Base-by-base conservation (phyloP, 345 rosid species). In the Ceriops decandra region DNA sequence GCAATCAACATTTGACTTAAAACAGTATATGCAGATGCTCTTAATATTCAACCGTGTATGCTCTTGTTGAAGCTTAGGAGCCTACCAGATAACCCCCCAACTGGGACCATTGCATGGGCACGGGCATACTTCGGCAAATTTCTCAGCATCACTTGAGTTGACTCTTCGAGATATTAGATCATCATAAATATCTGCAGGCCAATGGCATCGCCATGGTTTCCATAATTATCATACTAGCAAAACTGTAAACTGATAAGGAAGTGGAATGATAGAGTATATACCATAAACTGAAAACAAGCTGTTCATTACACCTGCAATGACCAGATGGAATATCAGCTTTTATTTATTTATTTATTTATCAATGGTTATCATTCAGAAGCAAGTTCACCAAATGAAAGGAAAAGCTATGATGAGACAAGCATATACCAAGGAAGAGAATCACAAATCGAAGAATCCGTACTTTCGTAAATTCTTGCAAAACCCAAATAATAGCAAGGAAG, bases 241-340 rank as follows among this genome's bases (percentile, higher is more conserved):
- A 66, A 49, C 16, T 13, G 49, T 13, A 26, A 32, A 17, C 47
- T 59, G 30, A 58, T 30, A 28, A 60, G 57, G 9, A 27, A 59
- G 27, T 15, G 62, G 47, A 63, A 64, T 6, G 36, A 58, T 16
- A 24, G 53, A 68, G 63, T 51, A 67, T 79, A 42, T 82, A 93
- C 98, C 97, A 47, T 89, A 91, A 57, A 95, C 93, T 46, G 99
- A 95, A 86, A 95, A 95, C 85, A 91, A 82, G 81, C 97, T 88
- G 79, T 95, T 95, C 97, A 93, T 93, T 27, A 91, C 96, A 76
- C 97, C 98, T 93, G 93, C 74, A 84, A 73, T 63, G 67, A 52
- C 60, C 62, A 73, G 42, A 75, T 15, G 20, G 51, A 22, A 59
- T n/a, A 53, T 70, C 42, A 80, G 69, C n/a, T 42, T 42, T 42